Percentiles rank a stretch among this genome's conserved stretches.
These are phyloP conservation scores for Amanita brunnescens DNA, from an alignment of 768 basidiomycete species.

Conservation along the genomic window DNA sequence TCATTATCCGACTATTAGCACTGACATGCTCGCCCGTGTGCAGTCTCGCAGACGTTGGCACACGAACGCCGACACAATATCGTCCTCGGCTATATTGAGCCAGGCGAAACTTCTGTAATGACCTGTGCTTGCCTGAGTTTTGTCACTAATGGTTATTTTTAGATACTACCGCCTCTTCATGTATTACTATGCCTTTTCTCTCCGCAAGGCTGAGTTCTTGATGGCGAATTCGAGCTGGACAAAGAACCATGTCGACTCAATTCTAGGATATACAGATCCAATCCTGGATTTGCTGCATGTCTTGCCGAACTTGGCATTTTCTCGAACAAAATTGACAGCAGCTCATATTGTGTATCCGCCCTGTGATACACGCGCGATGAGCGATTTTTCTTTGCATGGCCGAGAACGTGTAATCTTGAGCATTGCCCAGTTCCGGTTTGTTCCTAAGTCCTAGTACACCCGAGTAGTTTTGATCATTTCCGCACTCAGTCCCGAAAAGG, in stretches of 20 bases:
- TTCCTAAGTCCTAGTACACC: neutral
- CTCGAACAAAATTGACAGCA: constrained; percentile 16
- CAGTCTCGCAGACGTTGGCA: constrained; percentile 45
- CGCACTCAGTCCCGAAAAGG: constrained; percentile 78
- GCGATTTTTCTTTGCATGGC: constrained; percentile 39
- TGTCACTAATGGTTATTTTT: neutral
- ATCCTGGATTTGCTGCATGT: constrained; percentile 39
- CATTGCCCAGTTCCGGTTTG: constrained; percentile 87
- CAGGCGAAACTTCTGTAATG: constrained; percentile 55
- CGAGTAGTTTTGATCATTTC: neutral
- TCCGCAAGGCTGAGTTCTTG: constrained; percentile 63
- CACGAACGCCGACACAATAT: constrained; percentile 52
- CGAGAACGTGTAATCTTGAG: constrained; percentile 69
- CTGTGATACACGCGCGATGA: constrained; percentile 77
- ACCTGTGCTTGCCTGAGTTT: constrained; percentile 9
- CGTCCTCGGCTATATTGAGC: constrained; percentile 47
- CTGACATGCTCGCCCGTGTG: constrained; percentile 86
- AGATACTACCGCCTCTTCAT: constrained; percentile 91
- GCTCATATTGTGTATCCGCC: constrained; percentile 78
- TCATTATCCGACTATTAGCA: constrained; percentile 95
- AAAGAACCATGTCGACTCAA: constrained; percentile 67
- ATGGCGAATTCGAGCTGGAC: constrained; percentile 99
- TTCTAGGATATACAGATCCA: constrained; percentile 50
- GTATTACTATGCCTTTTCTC: constrained; percentile 67
- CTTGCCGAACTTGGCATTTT: constrained; percentile 33